Evolutionary conservation across 305 asterid species (phyloP).

Genomic region (Fraxinus angustifolia): DNA sequence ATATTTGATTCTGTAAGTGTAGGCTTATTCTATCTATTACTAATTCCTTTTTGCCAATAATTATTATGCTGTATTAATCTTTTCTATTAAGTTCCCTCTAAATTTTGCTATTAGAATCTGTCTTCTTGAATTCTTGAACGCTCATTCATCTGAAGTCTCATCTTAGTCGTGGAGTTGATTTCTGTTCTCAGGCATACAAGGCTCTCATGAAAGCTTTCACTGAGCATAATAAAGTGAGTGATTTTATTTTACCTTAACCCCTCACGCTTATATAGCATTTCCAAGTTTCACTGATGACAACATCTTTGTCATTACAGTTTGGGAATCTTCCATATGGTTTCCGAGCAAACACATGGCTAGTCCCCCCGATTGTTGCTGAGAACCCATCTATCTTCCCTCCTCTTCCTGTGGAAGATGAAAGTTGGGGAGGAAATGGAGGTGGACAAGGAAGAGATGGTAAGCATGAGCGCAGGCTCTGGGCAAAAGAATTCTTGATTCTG

Average conservation of each 20-base stretch:
- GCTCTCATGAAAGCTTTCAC: slow-evolving; percentile 80
- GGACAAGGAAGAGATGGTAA: slow-evolving; percentile 71
- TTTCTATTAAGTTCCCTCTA: not conserved
- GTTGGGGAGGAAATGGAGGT: slow-evolving; percentile 93
- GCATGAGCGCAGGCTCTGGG: slow-evolving; percentile 67
- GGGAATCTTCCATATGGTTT: slow-evolving; percentile 91
- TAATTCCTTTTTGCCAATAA: not conserved
- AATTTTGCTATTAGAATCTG: slow-evolving; percentile 8
- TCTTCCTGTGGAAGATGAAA: slow-evolving; percentile 75
- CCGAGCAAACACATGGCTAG: slow-evolving; percentile 88
- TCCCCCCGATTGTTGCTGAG: slow-evolving; percentile 70
- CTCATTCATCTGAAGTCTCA: not conserved
- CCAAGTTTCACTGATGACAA: slow-evolving; percentile 9
- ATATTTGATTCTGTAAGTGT: slow-evolving; percentile 65
- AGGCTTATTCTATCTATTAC: not conserved
- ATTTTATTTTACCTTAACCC: slow-evolving; percentile 9
- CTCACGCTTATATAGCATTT: not conserved
- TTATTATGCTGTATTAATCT: not conserved
- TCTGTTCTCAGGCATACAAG: slow-evolving; percentile 60
- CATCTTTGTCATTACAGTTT: slow-evolving; percentile 45
- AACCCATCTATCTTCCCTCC: slow-evolving; percentile 60
- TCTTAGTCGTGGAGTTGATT: slow-evolving; percentile 13
- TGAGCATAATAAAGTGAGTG: slow-evolving; percentile 85
- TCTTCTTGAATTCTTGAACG: slow-evolving; percentile 4
- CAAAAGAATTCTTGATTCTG: slow-evolving; percentile 62